Evolutionary conservation across 2,329 filamentous ascomycete species (phyloP), one percentile per base, ranked within the genome.

Genomic region (Colletotrichum echinochloae): DNA sequence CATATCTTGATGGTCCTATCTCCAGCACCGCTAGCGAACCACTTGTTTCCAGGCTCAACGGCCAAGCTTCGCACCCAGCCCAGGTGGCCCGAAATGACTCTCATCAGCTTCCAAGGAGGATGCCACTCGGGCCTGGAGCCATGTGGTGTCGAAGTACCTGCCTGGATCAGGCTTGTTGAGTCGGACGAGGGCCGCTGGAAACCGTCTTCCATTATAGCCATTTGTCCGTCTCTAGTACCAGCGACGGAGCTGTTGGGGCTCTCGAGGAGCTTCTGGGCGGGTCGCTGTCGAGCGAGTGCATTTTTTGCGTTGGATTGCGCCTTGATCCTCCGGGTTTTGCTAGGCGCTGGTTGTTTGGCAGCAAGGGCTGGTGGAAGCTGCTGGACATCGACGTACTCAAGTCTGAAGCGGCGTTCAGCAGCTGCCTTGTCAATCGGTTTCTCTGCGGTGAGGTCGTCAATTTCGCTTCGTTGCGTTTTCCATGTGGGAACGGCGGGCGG

Each of bases 1-100:
- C 95, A 99, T 73, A 99, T 97, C 85, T 99, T 99, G 83, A 99
- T 98, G 1, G 95, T 98, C 62, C 97, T 88, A 80, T 99, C 96
- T 65, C 95, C 97, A 8, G 95, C 94, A 72, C 96, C 96, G 76
- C 93, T 97, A 26, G 94, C 96, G 80, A 99, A 99, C 94, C 95
- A 99, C 80, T 97, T 90, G 81, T 99, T 99, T 77, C 94, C 93
- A 1, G 97, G 97, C 81, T 99, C 97, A 59, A 98, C 94, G 1
- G 95, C 94, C 76, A 98, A 83, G 74, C 89, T 89, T 72, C 95
- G 88, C 73, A 99, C 96, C 96, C 96, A 99, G 33, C 96, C 96
- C 75, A 99, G 82, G 79, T 98, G 96, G 20, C 97, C 96, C 0
- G 94, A 97, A 74, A 99, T 97, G 72, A 99, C 97, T 72, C 96